Base-by-base conservation (phyloP, 2,329 filamentous ascomycete genomes). In the Magnaporthiopsis incrustans region DNA sequence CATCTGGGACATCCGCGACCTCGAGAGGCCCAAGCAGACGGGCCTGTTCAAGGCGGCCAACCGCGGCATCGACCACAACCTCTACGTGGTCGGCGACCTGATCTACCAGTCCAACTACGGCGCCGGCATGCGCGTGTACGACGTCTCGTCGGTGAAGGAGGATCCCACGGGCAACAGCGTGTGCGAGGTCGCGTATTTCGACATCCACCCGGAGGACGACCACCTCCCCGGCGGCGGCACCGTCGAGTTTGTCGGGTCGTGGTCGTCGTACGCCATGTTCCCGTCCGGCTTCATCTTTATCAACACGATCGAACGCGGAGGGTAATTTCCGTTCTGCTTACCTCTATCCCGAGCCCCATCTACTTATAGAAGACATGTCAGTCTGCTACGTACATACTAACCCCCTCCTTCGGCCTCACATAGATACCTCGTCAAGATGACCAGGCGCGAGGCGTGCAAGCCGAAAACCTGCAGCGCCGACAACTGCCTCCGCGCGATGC, bases 191-290 rank as follows among this genome's bases (percentile, higher is more conserved):
- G 79, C 73, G 0, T 81, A 74, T 71, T 81, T 82, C 66, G 79
- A 82, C 64, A 74, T 76, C 60, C 76, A 80, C 67, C 79, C 79
- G 3, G 79, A 81, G 68, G 79, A 82, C 69, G 79, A 81, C 68
- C 64, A 70, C 53, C 67, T 73, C 22, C 73, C 76, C 0, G 71
- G 74, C 5, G 73, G 74, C 1, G 74, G 74, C 14, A 69, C 67
- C 7, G 73, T 79, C 27, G 71, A 69, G 3, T 78, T 78, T 61
- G 71, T 71, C 2, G 78, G 75, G 8, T 76, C 75, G 3, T 82
- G 79, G 79, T 76, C 73, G 32, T 73, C 76, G 64, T 81, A 79
- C 64, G 77, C 77, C 2, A 76, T 74, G 65, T 81, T 81, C 70
- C 66, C 66, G 5, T 71, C 70, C n/a, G 71, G 71, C 1, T 70